These are phyloP conservation scores for Geotrichum ghanense DNA, from an alignment of 805 yeast species.

Conservation along the genomic window DNA sequence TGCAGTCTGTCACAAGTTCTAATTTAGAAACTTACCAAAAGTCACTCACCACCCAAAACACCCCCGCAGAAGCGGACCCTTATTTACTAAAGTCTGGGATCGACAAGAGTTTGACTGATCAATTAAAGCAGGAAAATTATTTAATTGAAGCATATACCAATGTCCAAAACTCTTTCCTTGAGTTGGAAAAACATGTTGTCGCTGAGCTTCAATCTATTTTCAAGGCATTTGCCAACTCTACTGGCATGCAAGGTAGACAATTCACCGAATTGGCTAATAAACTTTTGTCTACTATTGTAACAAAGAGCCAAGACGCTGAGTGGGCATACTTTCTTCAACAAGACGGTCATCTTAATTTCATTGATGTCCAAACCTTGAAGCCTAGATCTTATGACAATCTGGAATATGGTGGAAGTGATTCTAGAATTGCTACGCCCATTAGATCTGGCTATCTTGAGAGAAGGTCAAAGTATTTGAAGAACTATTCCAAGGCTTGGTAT, in stretches of 20 bases:
- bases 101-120: slow-evolving; percentile 68
- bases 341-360: slow-evolving; percentile 56
- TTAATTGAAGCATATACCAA: slow-evolving; percentile 82
- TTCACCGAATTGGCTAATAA: slow-evolving; percentile 42
- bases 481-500: slow-evolving; percentile 85
- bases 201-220: slow-evolving; percentile 77
- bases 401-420: slow-evolving; percentile 53
- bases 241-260: slow-evolving; percentile 34
- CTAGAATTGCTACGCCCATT: slow-evolving; percentile 55
- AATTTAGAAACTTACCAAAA: slow-evolving; percentile 43
- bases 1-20: slow-evolving; percentile 51
- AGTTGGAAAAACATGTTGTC: slow-evolving; percentile 78
- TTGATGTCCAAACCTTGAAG: slow-evolving; percentile 48
- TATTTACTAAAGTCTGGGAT: slow-evolving; percentile 58
- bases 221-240: slow-evolving; percentile 54
- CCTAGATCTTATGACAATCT: slow-evolving; percentile 52
- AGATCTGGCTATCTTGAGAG: slow-evolving; percentile 78
- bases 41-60: slow-evolving; percentile 53
- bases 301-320: slow-evolving; percentile 70
- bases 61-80: slow-evolving; percentile 60
- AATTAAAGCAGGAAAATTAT: slow-evolving; percentile 72
- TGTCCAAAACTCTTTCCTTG: slow-evolving; percentile 77
- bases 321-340: slow-evolving; percentile 77
- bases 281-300: slow-evolving; percentile 65
- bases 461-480: slow-evolving; percentile 80